phyloP scores from a whole-genome alignment of 495 filamentous ascomycete genomes.

The Astrocystis sublimbata region DNA sequence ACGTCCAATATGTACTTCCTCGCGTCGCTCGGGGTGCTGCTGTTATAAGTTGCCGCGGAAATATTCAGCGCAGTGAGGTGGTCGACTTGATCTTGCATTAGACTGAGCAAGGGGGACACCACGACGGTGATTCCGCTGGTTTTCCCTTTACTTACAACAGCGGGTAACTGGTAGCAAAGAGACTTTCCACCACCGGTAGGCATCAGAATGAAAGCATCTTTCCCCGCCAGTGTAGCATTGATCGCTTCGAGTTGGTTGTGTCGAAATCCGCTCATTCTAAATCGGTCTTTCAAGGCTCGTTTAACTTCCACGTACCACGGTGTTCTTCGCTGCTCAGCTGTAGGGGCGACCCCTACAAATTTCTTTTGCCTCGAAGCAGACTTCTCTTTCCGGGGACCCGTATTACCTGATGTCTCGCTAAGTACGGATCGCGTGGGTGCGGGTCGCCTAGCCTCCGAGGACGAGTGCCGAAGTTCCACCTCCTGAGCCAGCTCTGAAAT shows the following conservation, averaged over 20 bases:
- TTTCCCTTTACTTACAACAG: slow-evolving; percentile 75
- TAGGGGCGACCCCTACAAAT: slow-evolving; percentile 23
- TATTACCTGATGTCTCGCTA: slow-evolving; percentile 42
- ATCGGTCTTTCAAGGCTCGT: slow-evolving; percentile 71
- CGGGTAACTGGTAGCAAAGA: slow-evolving; percentile 92
- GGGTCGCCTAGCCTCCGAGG: slow-evolving; percentile 23
- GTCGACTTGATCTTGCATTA: slow-evolving; percentile 94
- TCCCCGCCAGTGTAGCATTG: slow-evolving; percentile 82
- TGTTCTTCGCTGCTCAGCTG: slow-evolving; percentile 46
- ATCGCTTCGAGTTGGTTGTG: slow-evolving; percentile 94
- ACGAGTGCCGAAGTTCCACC: slow-evolving; percentile 51
- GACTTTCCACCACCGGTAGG: slow-evolving; percentile 97
- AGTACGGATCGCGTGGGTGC: slow-evolving; percentile 33
- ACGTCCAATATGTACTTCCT: slow-evolving; percentile 59
- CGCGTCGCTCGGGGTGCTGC: slow-evolving; percentile 61
- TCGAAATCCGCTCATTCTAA: slow-evolving; percentile 81
- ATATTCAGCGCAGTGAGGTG: slow-evolving; percentile 77
- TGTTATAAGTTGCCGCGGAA: slow-evolving; percentile 73
- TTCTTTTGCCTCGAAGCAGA: slow-evolving; percentile 27
- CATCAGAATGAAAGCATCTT: slow-evolving; percentile 94
- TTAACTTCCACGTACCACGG: slow-evolving; percentile 88
- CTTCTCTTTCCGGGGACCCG: slow-evolving; percentile 30
- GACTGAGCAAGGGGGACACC: slow-evolving; percentile 87
- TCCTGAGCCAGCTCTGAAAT: slow-evolving; percentile 63
- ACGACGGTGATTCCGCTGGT: slow-evolving; percentile 89